Evolutionary conservation across 306 rosid species (phyloP), one percentile per base, ranked within the genome.

Genomic region (Pterocarpus santalinus): DNA sequence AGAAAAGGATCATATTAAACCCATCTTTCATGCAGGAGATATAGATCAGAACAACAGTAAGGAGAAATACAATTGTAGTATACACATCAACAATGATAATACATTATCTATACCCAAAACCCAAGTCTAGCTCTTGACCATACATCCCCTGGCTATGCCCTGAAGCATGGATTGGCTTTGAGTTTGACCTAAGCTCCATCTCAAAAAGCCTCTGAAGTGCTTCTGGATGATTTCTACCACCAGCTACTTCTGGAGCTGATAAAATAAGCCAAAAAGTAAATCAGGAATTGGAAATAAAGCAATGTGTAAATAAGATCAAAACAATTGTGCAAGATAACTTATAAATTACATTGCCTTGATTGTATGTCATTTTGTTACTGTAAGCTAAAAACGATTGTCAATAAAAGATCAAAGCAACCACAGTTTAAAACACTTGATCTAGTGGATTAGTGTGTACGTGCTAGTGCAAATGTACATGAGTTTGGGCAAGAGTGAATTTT

Each of bases 71-170:
- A 86, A 52, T 47, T 87, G 61, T 75, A 78, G 86, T 80, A 84
- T 87, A 87, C 89, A 84, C 87, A 69, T 64, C 76, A 75, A 73
- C 81, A 67, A 68, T 28, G 80, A 57, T 34, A 43, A 57, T 49
- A 74, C 77, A 69, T 88, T 90, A 91, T 76, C 96, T 91, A 85
- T 89, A 89, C 78, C 98, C 93, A 57, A 93, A 91, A 46, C 97
- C 91, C 94, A 90, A 77, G 90, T 90, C 97, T 57, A 95, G 91
- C 91, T 90, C 98, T 73, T 88, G 93, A 61, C 87, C 97, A 38
- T 82, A 76, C 80, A 82, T 76, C 53, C 85, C 86, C 79, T 82
- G 82, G 79, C 57, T 76, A 44, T 77, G 82, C 39, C 86, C 86
- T 63, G 86, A 77, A 77, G 75, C 61, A 70, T 77, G 82, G 44